These are phyloP conservation scores for Aegilops bicornis DNA, from an alignment of 176 grass and related monocot genomes.

Conservation along the genomic window DNA sequence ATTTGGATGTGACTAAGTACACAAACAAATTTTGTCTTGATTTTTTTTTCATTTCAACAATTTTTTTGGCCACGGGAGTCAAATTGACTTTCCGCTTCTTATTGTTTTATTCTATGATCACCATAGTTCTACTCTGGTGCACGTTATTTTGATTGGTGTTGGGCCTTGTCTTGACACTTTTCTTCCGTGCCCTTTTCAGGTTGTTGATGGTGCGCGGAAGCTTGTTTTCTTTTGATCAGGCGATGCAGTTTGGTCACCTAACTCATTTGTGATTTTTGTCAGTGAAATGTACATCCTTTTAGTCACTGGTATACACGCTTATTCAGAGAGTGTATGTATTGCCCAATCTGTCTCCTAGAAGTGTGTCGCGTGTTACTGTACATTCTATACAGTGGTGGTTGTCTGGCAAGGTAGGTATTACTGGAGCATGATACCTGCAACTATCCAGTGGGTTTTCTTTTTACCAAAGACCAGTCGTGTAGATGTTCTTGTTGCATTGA, in stretches of 20 bases:
- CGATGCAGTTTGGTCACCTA: neutral
- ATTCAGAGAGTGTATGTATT: neutral
- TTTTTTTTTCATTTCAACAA: no score
- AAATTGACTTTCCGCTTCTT: neutral
- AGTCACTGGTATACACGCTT: slow-evolving; percentile 4
- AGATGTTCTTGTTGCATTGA: no score
- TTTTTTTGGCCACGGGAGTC: no score
- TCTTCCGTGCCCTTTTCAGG: slow-evolving; percentile 13
- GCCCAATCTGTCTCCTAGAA: neutral
- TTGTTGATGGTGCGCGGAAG: neutral
- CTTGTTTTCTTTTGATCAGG: neutral
- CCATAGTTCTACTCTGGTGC: neutral
- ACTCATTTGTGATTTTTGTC: slow-evolving; percentile 2
- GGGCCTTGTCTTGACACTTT: slow-evolving; percentile 7
- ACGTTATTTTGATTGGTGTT: neutral
- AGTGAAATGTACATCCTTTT: slow-evolving; percentile 28
- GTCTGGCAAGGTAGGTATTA: neutral
- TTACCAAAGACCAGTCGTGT: neutral
- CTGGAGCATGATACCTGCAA: neutral
- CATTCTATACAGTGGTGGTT: neutral
- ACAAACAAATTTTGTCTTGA: no score
- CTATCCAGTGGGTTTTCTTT: neutral
- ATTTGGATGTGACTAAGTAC: no score
- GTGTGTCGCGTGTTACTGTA: slow-evolving; percentile 11
- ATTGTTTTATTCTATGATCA: neutral